Evolutionary conservation across 1,284 basidiomycete genomes (phyloP).

Genomic region (Hypsizygus ulmarius): DNA sequence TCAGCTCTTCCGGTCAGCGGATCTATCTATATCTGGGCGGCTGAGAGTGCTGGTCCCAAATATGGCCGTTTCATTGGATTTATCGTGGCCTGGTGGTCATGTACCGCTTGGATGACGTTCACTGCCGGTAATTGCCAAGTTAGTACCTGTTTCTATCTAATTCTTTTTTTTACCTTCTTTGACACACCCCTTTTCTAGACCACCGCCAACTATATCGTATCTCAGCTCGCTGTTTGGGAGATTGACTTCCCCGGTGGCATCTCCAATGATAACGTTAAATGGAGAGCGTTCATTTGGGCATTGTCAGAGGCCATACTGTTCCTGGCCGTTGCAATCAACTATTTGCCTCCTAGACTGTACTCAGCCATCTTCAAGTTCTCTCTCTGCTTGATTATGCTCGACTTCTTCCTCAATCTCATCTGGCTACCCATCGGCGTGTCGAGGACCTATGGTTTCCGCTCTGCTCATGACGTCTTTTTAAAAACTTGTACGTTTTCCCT

Average conservation of each 20-base stretch:
- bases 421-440: conserved; percentile 88
- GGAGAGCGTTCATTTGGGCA: conserved; percentile 80
- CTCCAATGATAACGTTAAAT: conserved; percentile 70
- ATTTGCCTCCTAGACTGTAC: conserved; percentile 73
- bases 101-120: conserved; percentile 90
- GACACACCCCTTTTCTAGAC: conserved; percentile 44
- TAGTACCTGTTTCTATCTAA: conserved; percentile 13
- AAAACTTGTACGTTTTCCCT: conserved; percentile 59
- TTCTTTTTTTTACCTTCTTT: background rate
- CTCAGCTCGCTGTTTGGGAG: conserved; percentile 76
- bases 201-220: conserved; percentile 82
- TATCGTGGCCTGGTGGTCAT: conserved; percentile 86
- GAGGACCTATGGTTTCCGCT: conserved; percentile 79
- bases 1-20: conserved; percentile 83
- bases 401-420: conserved; percentile 81
- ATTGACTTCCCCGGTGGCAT: conserved; percentile 77
- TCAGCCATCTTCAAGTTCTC: conserved; percentile 74
- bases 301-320: conserved; percentile 70
- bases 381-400: conserved; percentile 70
- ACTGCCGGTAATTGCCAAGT: conserved; percentile 81
- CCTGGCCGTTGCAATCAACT: conserved; percentile 74
- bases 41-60: conserved; percentile 82
- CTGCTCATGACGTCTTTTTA: conserved; percentile 77
- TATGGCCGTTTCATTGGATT: conserved; percentile 83
- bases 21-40: conserved; percentile 89